Percentiles rank a stretch among this genome's conserved stretches.
Conservation (phyloP, 169 alveolate species). For the Eimeria tenella region DNA sequence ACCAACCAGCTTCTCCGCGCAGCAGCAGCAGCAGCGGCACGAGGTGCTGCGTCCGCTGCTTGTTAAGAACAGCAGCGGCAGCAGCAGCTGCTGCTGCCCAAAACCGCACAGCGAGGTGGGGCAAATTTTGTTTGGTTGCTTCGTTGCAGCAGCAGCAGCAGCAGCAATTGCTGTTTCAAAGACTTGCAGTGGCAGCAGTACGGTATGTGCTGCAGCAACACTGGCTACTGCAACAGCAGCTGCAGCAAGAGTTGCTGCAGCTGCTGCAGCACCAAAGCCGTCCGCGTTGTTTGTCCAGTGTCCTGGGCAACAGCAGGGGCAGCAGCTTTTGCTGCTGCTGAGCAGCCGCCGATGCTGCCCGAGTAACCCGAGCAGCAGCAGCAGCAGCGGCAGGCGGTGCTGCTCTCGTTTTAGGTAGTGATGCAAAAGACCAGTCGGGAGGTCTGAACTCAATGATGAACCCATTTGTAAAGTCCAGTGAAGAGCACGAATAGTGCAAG, state of each 20-base stretch:
- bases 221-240: conserved; percentile 33
- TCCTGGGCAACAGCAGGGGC: conserved; percentile 25
- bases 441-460: neutral
- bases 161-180: conserved; percentile 36
- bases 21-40: conserved; percentile 2
- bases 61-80: conserved; percentile 32
- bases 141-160: conserved; percentile 53
- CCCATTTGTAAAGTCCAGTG: neutral
- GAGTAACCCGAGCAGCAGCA: conserved; percentile 47
- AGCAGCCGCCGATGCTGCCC: conserved; percentile 23
- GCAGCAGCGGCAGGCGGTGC: conserved; percentile 47
- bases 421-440: neutral
- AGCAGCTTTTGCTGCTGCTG: neutral
- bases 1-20: too few relatives aligned
- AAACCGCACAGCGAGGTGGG: conserved; percentile 29
- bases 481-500: neutral
- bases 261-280: conserved; percentile 39
- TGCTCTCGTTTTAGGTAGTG: conserved; percentile 41
- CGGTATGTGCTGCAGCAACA: conserved; percentile 21
- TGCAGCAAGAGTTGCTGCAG: conserved; percentile 1
- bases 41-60: neutral
- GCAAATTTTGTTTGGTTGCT: conserved; percentile 15
- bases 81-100: conserved; percentile 41
- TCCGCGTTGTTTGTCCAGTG: conserved; percentile 2
- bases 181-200: conserved; percentile 11